Base-by-base conservation (phyloP, 2,329 filamentous ascomycete species). In the Elsinoe necatrix region DNA sequence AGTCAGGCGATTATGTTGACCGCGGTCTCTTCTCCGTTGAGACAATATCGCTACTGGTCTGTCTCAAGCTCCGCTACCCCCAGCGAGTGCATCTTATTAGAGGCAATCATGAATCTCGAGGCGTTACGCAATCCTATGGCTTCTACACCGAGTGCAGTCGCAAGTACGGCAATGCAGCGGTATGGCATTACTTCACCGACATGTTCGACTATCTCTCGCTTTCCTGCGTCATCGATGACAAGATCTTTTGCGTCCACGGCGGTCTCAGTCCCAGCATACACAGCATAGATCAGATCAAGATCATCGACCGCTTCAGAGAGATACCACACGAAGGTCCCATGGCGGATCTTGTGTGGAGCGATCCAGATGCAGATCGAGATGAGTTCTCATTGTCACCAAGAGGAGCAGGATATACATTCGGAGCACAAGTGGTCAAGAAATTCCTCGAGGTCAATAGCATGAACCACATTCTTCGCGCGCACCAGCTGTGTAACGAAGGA, bases 181-280 rank as follows among this genome's bases (percentile, higher is more conserved):
- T 98, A 20, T 98, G 93, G 93, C 93, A 98, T 73, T 93, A 97
- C 72, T 98, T 98, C 70, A 98, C 93, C 63, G 93, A 98, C 75
- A 97, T 98, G 91, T 98, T 98, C 73, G 93, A 98, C 74, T 98
- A 95, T 72, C 79, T 98, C 61, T 97, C 92, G 6, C 77, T 98
- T 57, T 95, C 89, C 65, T 95, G 97, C 60, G 92, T 98, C 61
- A 98, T 98, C 69, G 95, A 97, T 71, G 87, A 98, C 72, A 89
- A 97, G 45, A 98, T 98, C 63, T 98, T 98, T 72, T 98, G 93
- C 72, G 93, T 98, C 5, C 93, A 98, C 71, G 93, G 93, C 69
- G 93, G 85, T 77, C 72, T 72, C 68, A 71, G 70, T 48, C 73
- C 75, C 21, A 87, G 85, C 27, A 97, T 98, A 69, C 93, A 98